Evolutionary conservation across 768 basidiomycete genomes (phyloP).

Genomic region (Porphyrellus cyaneotinctus): DNA sequence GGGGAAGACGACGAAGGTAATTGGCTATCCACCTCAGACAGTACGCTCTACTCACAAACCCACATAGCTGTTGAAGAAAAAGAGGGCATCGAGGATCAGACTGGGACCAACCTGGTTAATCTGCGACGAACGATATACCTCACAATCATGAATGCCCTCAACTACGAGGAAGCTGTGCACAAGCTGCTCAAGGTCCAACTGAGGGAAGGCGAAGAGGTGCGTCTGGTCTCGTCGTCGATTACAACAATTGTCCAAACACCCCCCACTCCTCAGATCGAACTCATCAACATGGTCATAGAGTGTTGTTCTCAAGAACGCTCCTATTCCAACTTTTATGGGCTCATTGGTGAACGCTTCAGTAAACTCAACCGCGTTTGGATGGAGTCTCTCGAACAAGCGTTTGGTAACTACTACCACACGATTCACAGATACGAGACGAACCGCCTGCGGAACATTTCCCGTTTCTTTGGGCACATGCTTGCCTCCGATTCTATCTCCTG

Average conservation of each 20-base stretch:
- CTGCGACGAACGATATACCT: slow-evolving; percentile 91
- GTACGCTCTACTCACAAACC: slow-evolving; percentile 22
- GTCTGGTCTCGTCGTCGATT: slow-evolving; percentile 11
- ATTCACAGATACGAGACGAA: slow-evolving; percentile 99
- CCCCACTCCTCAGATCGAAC: slow-evolving; percentile 62
- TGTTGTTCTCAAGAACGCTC: slow-evolving; percentile 99
- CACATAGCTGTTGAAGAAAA: slow-evolving; percentile 64
- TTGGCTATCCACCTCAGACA: slow-evolving; percentile 7
- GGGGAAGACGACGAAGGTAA: slow-evolving; percentile 47
- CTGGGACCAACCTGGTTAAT: slow-evolving; percentile 94
- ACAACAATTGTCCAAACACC: background rate
- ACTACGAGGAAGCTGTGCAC: slow-evolving; percentile 98
- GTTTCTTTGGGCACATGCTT: slow-evolving; percentile 93
- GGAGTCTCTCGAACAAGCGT: slow-evolving; percentile 82
- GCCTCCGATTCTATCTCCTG: slow-evolving; percentile 87
- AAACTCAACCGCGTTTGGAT: slow-evolving; percentile 96
- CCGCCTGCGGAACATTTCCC: slow-evolving; percentile 92
- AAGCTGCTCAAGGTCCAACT: slow-evolving; percentile 93
- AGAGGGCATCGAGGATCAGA: slow-evolving; percentile 90
- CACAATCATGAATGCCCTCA: slow-evolving; percentile 98
- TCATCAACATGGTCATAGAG: slow-evolving; percentile 98
- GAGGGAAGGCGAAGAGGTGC: slow-evolving; percentile 89
- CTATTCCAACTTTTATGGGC: slow-evolving; percentile 95
- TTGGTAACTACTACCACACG: slow-evolving; percentile 87
- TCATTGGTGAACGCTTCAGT: slow-evolving; percentile 93